Evolutionary conservation across 768 basidiomycete species (phyloP).

Genomic region (Rossbeevera mucosa): DNA sequence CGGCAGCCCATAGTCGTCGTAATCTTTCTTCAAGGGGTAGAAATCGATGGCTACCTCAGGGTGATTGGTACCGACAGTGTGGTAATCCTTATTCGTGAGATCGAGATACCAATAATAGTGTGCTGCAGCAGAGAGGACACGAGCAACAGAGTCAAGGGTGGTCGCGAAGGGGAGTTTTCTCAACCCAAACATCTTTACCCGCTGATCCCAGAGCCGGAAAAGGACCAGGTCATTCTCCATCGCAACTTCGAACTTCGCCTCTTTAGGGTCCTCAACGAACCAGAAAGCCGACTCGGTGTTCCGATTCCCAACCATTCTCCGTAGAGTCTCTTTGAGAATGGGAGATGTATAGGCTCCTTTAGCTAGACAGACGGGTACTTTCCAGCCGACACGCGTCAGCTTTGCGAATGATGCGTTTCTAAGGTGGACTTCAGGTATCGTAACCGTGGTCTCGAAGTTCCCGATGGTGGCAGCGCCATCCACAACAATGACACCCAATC

Average conservation of each 20-base stretch:
- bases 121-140: background rate
- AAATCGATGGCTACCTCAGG: background rate
- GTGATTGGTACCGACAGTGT: background rate
- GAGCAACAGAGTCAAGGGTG: background rate
- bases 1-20: background rate
- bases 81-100: background rate
- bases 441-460: conserved; percentile 12
- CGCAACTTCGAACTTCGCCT: conserved; percentile 2
- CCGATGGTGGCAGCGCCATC: conserved; percentile 6
- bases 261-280: background rate
- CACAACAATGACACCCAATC: background rate
- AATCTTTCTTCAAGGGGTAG: background rate
- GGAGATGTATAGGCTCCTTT: background rate
- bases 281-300: background rate
- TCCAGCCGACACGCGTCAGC: background rate
- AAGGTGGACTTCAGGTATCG: background rate
- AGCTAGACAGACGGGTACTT: background rate
- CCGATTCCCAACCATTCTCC: background rate
- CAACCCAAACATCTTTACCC: background rate
- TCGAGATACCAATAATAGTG: background rate
- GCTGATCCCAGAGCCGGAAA: background rate
- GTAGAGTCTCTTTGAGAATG: background rate
- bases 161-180: background rate
- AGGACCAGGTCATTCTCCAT: conserved; percentile 1
- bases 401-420: background rate